Base-by-base conservation (phyloP, 192 early-diverging fungal species). In the Entomortierella chlamydospora region DNA sequence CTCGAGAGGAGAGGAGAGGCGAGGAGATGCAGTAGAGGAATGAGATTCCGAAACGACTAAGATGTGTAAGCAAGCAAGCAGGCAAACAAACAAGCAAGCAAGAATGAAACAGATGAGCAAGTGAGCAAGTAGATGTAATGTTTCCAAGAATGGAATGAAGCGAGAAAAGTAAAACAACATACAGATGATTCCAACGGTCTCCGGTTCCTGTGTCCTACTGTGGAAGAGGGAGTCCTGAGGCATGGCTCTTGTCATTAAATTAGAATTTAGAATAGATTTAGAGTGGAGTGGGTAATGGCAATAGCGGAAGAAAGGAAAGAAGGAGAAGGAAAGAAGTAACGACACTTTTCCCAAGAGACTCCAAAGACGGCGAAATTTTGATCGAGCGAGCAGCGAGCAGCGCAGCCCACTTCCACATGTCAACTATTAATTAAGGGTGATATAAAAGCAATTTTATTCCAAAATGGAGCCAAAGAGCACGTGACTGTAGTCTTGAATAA, bases 141-240 rank as follows among this genome's bases (percentile, higher is more conserved):
- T n/a, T n/a, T n/a, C n/a, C n/a, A n/a, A 22, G 30, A 33, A 45
- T 7, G 25, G n/a, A 60, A 10, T 50, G 49, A 17, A 50, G 17
- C 15, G 49, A 10, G 5, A 25, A 18, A 22, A 59, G 30, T 4
- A 34, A 42, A 51, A 34, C 30, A 2, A 15, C 61, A 62, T 79
- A 79, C 76, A 22, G 57, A 79, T 61, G 23, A 79, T 53, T 58
- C 68, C 76, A 39, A 79, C 56, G 34, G 76, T 70, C 57, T 79
- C 76, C 26, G 26, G 62, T 22, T 79, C 68, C 9, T 64, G 63
- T 13, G 6, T 34, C 37, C 18, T 59, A 15, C 25, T 25, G 33
- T 28, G 11, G 45, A 41, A 61, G 5, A 28, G 55, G 12, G 64
- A 39, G 33, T 57, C 43, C 23, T 52, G 47, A 0, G 76, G 34